Percentiles rank a stretch among this genome's conserved stretches.
Conservation (phyloP, 2,329 filamentous ascomycete species). For the Hypocreales sp. region DNA sequence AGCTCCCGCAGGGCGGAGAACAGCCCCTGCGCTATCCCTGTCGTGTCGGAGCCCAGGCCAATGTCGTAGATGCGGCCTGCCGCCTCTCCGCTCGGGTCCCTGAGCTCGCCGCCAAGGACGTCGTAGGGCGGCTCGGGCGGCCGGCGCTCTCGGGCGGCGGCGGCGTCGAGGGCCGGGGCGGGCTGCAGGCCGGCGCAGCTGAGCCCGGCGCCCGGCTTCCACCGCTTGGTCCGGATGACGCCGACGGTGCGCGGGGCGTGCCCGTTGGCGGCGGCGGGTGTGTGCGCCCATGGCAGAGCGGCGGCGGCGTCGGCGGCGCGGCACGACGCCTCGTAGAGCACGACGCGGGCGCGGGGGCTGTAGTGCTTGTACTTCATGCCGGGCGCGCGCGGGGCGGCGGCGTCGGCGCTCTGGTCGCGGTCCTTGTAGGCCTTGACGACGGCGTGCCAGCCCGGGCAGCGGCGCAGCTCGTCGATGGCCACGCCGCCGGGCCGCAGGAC, state of each 20-base stretch:
- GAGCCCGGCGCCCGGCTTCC: slow-evolving; percentile 29
- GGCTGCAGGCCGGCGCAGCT: slow-evolving; percentile 13
- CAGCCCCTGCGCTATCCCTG: slow-evolving; percentile 67
- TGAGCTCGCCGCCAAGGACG: slow-evolving; percentile 24
- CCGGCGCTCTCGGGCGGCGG: slow-evolving; percentile 7
- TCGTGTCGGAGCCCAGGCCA: slow-evolving; percentile 52
- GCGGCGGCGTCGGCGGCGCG: slow-evolving; percentile 16
- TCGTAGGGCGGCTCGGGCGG: slow-evolving; percentile 18
- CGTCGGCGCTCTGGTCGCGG: slow-evolving; percentile 46
- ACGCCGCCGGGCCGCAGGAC: slow-evolving; percentile 80
- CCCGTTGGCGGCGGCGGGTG: slow-evolving; percentile 3
- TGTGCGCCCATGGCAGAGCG: slow-evolving; percentile 7
- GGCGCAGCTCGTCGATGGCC: slow-evolving; percentile 61
- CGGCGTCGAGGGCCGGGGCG: not conserved
- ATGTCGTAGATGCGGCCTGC: slow-evolving; percentile 48
- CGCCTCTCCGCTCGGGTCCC: slow-evolving; percentile 13
- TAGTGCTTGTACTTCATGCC: slow-evolving; percentile 99
- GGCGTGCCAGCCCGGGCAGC: slow-evolving; percentile 65
- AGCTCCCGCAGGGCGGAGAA: slow-evolving; percentile 80
- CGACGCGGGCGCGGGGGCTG: slow-evolving; percentile 73
- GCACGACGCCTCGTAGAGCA: slow-evolving; percentile 56
- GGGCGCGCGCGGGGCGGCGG: slow-evolving; percentile 58
- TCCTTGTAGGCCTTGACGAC: slow-evolving; percentile 70
- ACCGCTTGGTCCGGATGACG: slow-evolving; percentile 39
- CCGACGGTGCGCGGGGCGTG: slow-evolving; percentile 16